phyloP scores from a whole-genome alignment of 208 protist genomes.

The Acanthamoeba lenticulata region DNA sequence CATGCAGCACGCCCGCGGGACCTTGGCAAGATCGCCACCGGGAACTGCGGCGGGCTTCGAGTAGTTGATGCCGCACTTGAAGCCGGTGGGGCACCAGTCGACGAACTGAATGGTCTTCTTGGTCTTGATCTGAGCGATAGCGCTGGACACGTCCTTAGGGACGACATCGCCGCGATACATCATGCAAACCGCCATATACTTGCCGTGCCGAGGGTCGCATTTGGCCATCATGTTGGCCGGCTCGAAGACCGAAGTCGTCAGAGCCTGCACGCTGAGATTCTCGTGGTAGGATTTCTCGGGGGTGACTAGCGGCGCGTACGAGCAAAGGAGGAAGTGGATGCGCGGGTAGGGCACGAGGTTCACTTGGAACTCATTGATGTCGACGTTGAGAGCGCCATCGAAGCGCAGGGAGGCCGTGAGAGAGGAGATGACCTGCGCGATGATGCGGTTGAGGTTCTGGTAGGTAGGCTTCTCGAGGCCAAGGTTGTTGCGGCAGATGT shows the following conservation, averaged over 20 bases:
- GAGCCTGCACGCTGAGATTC: slow-evolving; percentile 93
- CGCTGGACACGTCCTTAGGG: slow-evolving; percentile 96
- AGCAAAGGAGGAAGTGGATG: slow-evolving; percentile 97
- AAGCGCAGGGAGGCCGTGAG: slow-evolving; percentile 97
- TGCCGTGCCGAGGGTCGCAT: slow-evolving; percentile 94
- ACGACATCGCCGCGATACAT: slow-evolving; percentile 98
- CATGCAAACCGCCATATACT: slow-evolving; percentile 98
- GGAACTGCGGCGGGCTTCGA: slow-evolving; percentile 95
- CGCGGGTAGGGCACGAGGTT: slow-evolving; percentile 98
- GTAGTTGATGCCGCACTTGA: slow-evolving; percentile 99
- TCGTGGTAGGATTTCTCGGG: slow-evolving; percentile 93
- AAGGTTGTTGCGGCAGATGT: slow-evolving; percentile 92
- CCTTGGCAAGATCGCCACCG: slow-evolving; percentile 94
- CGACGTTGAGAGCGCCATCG: slow-evolving; percentile 96
- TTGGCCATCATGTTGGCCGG: slow-evolving; percentile 95
- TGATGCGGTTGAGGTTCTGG: slow-evolving; percentile 96
- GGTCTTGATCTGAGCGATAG: slow-evolving; percentile 95
- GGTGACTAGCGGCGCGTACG: slow-evolving; percentile 94
- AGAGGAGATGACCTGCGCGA: slow-evolving; percentile 95
- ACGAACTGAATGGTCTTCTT: slow-evolving; percentile 96
- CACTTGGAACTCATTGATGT: slow-evolving; percentile 97
- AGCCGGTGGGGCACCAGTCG: slow-evolving; percentile 97
- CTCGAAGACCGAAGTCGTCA: slow-evolving; percentile 96
- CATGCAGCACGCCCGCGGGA: slow-evolving; percentile 96
- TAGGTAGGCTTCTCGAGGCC: slow-evolving; percentile 95